A percentile compares a stretch with the other conserved stretches of the same genome.
Conservation (phyloP, 2,329 filamentous ascomycete species). For the Claviceps sp. region DNA sequence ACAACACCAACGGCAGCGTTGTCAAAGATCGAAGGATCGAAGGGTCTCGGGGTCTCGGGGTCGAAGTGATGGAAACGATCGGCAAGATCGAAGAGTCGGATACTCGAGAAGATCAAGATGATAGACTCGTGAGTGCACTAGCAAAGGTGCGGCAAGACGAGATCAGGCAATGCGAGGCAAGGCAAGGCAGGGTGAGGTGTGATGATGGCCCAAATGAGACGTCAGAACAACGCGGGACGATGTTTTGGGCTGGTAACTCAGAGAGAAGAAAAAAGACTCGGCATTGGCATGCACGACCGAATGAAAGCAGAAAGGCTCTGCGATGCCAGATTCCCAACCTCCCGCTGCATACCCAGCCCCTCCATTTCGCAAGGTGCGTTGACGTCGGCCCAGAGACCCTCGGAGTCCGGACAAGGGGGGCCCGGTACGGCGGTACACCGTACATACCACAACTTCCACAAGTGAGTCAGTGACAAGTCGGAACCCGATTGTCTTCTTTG, state of each 20-base stretch:
- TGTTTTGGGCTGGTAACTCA: not conserved
- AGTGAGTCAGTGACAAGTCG: no score
- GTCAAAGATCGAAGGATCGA: not conserved
- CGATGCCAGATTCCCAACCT: constrained; percentile 17
- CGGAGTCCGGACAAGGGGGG: not conserved
- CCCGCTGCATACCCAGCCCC: constrained; percentile 17
- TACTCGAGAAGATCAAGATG: no score
- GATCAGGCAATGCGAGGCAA: no score
- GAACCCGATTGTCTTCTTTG: not conserved
- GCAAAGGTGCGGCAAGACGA: no score
- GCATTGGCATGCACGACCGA: not conserved
- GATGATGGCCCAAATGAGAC: not conserved
- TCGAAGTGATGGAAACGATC: no score
- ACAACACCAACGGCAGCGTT: not conserved
- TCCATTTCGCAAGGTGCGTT: constrained; percentile 3
- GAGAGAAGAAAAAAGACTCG: not conserved
- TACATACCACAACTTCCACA: not conserved
- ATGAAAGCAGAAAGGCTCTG: not conserved
- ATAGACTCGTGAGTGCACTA: no score
- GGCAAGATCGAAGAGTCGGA: no score
- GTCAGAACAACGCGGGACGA: not conserved
- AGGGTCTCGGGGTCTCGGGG: no score
- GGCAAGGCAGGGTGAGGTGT: not conserved
- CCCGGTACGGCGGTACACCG: not conserved
- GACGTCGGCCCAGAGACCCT: not conserved